These are phyloP conservation scores for Phlegmacium glaucopus DNA, from an alignment of 768 basidiomycete genomes.

Conservation along the genomic window DNA sequence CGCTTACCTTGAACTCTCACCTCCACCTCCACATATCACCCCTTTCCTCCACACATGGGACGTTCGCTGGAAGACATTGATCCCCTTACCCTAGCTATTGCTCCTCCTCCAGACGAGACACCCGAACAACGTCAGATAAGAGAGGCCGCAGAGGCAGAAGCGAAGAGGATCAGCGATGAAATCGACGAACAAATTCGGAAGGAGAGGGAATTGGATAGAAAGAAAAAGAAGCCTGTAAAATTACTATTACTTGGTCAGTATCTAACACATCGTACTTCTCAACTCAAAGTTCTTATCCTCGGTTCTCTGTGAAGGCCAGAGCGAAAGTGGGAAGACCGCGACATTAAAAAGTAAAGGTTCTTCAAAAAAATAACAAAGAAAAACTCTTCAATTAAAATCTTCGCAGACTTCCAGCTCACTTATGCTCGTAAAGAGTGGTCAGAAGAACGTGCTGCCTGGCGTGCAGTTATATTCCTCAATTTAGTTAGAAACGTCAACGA, in stretches of 20 bases:
- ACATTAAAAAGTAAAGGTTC: slow-evolving; percentile 63
- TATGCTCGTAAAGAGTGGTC: slow-evolving; percentile 70
- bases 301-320: slow-evolving; percentile 42
- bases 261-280: background rate
- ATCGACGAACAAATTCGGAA: slow-evolving; percentile 72
- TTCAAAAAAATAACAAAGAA: background rate
- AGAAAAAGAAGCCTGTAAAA: slow-evolving; percentile 68
- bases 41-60: slow-evolving; percentile 15
- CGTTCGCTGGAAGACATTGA: slow-evolving; percentile 45
- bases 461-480: slow-evolving; percentile 74
- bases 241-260: slow-evolving; percentile 63
- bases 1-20: background rate
- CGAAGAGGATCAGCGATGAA: slow-evolving; percentile 60
- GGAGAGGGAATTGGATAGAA: slow-evolving; percentile 56
- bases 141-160: slow-evolving; percentile 60
- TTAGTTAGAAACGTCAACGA: slow-evolving; percentile 70
- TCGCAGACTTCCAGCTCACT: slow-evolving; percentile 67
- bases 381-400: slow-evolving; percentile 9
- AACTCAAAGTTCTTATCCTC: slow-evolving; percentile 2
- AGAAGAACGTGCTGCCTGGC: slow-evolving; percentile 69
- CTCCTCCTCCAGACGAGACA: slow-evolving; percentile 66
- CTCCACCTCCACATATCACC: background rate
- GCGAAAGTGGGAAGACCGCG: slow-evolving; percentile 78
- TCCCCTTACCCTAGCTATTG: slow-evolving; percentile 55
- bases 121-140: slow-evolving; percentile 50